These are phyloP conservation scores for Tetraselmis striata DNA, from an alignment of 139 green algal genomes.

Conservation along the genomic window DNA sequence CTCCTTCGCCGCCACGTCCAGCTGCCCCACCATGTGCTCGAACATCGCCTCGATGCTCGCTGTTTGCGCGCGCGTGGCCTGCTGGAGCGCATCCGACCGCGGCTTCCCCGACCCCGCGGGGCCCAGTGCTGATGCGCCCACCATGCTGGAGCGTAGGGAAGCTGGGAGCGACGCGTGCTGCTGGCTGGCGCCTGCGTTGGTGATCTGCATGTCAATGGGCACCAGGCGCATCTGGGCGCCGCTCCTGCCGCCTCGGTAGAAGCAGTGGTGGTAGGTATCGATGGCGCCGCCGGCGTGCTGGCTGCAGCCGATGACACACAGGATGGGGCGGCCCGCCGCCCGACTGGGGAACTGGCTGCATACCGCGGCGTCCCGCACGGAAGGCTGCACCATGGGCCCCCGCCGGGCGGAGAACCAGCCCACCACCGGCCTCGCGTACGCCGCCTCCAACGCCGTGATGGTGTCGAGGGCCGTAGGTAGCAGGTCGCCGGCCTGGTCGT, in stretches of 20 bases:
- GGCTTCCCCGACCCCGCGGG: neutral
- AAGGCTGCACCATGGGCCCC: neutral
- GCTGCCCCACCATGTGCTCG: neutral
- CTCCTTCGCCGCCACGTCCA: neutral
- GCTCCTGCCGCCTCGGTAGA: neutral
- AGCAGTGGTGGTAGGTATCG: neutral
- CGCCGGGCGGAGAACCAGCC: neutral
- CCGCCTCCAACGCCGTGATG: neutral
- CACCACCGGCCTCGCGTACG: neutral
- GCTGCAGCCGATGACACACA: neutral
- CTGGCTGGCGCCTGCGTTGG: neutral
- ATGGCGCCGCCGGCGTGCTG: neutral
- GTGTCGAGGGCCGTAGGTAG: neutral
- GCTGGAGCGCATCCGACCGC: no score
- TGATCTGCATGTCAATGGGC: neutral
- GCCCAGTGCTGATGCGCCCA: no score
- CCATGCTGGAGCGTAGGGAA: neutral
- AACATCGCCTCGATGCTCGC: neutral
- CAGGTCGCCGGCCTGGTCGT: neutral
- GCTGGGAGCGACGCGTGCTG: neutral
- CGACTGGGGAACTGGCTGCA: neutral
- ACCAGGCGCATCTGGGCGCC: neutral
- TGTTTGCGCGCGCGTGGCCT: neutral
- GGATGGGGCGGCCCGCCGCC: neutral
- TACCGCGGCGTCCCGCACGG: neutral